Base-by-base conservation (phyloP, 768 basidiomycete species). In the Lactarius trivialis region DNA sequence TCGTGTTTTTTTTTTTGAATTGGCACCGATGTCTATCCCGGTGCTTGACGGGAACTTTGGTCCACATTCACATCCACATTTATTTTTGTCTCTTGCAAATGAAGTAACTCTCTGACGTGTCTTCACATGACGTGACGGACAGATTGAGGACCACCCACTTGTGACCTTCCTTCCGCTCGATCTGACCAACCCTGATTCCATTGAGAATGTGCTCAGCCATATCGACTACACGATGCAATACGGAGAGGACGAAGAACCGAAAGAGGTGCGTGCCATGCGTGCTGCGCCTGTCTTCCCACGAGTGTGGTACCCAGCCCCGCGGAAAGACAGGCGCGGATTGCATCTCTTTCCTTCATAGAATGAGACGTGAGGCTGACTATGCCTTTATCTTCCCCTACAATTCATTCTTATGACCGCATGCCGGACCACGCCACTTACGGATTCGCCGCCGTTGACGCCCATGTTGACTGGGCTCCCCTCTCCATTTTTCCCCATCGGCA, bases 171-270 rank as follows among this genome's bases (percentile, higher is more conserved):
- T 99, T 39, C 95, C 97, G 3, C 81, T 99, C 43, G 93, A 99
- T 75, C 83, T 98, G 36, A 86, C 93, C 17, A 84, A 85, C 65
- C 83, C 93, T 54, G 93, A 97, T 69, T 95, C 93, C 0, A 79
- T 99, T 56, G 91, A 92, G 70, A 86, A 84, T 2, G 86, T 98
- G 11, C 80, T 99, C 62, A 94, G 93, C 72, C 94, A 99, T 72
- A 90, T 99, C 58, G 97, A 99, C 76, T 96, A 93, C 69, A 89
- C 93, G 61, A 94, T 99, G 86, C 97, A 99, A 72, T 99, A 97
- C 70, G 96, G 96, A 36, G 96, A 98, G 76, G 93, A 95, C 62
- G 96, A 99, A 72, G 96, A 99, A 71, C 95, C 96, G 17, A 93
- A 89, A 78, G 92, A 92, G 84, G 91, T 89, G 70, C 60, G 78